Evolutionary conservation across 75 land plant genomes (phyloP), one percentile per base, ranked within the genome.

Genomic region (Pinus taeda): DNA sequence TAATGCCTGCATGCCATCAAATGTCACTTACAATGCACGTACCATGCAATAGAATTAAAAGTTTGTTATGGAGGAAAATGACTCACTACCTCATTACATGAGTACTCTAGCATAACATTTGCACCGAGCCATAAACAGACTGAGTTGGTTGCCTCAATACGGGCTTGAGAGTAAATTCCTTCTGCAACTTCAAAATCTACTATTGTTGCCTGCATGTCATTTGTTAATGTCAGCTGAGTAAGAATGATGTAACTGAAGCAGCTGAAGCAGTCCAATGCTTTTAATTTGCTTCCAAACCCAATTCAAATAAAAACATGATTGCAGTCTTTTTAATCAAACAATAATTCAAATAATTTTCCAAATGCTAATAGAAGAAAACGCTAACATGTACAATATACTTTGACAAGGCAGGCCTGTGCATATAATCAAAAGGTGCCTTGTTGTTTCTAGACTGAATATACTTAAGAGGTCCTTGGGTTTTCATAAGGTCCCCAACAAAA

Each of bases 121-220:
- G 99, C 99, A 67, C 99, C 99, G 26, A 97, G 86, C 99, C 99
- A 97, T 77, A 97, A 81, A 69, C 99, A 97, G 15, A 97, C 98
- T 8, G 98, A 90, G 45, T 95, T 83, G 20, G 90, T 74, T 55
- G 92, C 91, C 64, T 88, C 89, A 64, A 97, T 91, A 12, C 83
- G 78, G 26, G 99, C 99, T 29, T 86, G 88, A 33, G 99, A 90
- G 79, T 90, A 95, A 66, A 97, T 93, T 45, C 99, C 99, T 80
- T 97, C 99, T 22, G 96, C 94, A 57, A 97, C 88, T 82, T 97
- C 99, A 89, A 91, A 97, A 85, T 97, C 99, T 61, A 93, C 86
- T 36, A 81, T 77, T 63, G 93, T 82, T 24, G 77, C 88, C 95
- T 95, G 90, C 30, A 77, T 58, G 4, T n/a, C 17, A 17, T 60